Percentiles rank a stretch among this genome's conserved stretches.
Evolutionary conservation across 2,329 filamentous ascomycete species (phyloP).

Genomic region (Fulvia fulva): DNA sequence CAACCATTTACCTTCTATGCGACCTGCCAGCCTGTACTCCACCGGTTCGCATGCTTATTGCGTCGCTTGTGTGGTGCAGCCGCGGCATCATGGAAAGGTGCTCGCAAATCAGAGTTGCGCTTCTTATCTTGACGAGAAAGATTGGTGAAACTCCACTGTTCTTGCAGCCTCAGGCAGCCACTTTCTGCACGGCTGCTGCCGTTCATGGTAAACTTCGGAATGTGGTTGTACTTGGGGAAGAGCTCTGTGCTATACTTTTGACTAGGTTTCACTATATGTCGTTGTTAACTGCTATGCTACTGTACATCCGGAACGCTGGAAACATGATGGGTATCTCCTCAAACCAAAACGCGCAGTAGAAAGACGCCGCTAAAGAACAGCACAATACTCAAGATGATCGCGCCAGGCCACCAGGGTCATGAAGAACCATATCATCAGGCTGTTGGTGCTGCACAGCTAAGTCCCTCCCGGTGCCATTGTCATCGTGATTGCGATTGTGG

Average conservation of each 20-base stretch:
- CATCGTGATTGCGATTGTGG: constrained; percentile 1
- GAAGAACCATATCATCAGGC: constrained; percentile 22
- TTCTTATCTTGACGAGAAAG: not conserved
- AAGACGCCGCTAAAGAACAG: not conserved
- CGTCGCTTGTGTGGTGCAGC: constrained; percentile 1
- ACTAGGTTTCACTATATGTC: too few species aligned
- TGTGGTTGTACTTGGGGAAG: too few species aligned
- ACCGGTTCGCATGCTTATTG: constrained; percentile 4
- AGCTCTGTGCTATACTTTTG: too few species aligned
- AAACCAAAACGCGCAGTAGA: not conserved
- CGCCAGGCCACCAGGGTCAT: constrained; percentile 23
- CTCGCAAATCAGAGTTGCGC: not conserved
- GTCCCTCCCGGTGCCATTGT: not conserved
- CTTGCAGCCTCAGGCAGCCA: not conserved
- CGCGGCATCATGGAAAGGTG: not conserved
- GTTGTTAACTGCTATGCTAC: not conserved
- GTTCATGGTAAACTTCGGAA: not conserved
- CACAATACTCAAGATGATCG: constrained; percentile 4
- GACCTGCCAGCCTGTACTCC: constrained; percentile 1
- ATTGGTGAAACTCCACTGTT: not conserved
- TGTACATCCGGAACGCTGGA: not conserved
- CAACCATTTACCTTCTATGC: not conserved
- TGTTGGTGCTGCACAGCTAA: not conserved
- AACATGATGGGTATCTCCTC: not conserved
- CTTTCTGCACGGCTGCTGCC: not conserved